Base-by-base conservation (phyloP, 495 filamentous ascomycete species). In the Daldinia bambusicola region DNA sequence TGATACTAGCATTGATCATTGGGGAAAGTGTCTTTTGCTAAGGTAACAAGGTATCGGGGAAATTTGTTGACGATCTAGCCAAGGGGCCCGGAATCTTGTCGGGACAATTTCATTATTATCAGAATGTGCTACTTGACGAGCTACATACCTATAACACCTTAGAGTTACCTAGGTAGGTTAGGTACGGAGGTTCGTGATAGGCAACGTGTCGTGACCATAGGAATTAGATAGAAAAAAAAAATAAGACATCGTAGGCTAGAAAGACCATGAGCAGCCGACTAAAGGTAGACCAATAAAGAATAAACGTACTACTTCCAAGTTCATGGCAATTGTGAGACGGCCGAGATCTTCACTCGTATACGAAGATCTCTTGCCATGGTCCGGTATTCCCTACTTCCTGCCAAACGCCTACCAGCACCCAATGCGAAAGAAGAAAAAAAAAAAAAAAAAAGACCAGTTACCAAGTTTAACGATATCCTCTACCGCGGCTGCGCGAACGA, bases 401-500 rank as follows among this genome's bases (percentile, higher is more conserved):
- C 48, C 12, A 61, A 56, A 65, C 61, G 61, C 56, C 57, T 30
- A 57, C 45, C 26, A 6, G 22, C 43, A 48, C 20, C 7, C 18
- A 20, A 48, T 16, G 38, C 9, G 6, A 6, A 48, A n/a, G 52
- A 57, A 32, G n/a, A 41, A 59, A 53, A 32, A 31, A 6, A 48
- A n/a, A 57, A 57, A 32, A 22, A 41, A 59, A 53, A 32, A 31
- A 30, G 14, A 36, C 13, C 8, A n/a, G 1, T 20, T 48, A 14
- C 45, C 40, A n/a, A 18, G 26, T 31, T 69, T 66, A 75, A 16
- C 74, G 74, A 48, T 76, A 63, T 14, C 58, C 41, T n/a, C 74
- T 76, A 18, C 71, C 75, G 26, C 61, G 70, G 52, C 65, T 77
- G 41, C 63, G 76, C 51, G 63, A 76, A 55, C 58, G 75, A 66